Base-by-base conservation (phyloP, 1,284 basidiomycete species). In the Neolentinus lepideus region DNA sequence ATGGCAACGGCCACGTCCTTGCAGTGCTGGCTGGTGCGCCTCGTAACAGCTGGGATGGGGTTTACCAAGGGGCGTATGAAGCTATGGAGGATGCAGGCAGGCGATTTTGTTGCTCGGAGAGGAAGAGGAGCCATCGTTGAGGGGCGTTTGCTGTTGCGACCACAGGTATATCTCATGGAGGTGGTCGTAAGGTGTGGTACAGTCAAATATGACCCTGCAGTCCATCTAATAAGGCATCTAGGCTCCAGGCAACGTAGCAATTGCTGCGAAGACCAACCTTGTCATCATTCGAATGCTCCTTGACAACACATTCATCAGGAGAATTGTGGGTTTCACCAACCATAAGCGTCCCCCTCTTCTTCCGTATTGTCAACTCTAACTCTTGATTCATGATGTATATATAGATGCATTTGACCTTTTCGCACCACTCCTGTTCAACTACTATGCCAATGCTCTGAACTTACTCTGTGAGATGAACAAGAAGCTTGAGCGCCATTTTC, bases 91-190 rank as follows among this genome's bases (percentile, higher is more conserved):
- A 6, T 43, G 38, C 8, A 8, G 16, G 4, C 6, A 16, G 8
- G 8, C 6, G 16, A 6, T 43, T 43, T 21, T 16, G 16, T 21
- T 43, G 38, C 38, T 50, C 47, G 4, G 27, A 12, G 3, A 29
- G 12, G 24, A 52, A 36, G 29, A 36, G 16, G 26, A 12, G 10
- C 16, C 54, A 60, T 27, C 56, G 60, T 8, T 53, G 60, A 2
- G 60, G 59, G 1, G 10, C 22, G 3, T 62, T 55, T 43, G 51
- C 29, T 2, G 51, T 56, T 8, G 27, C 56, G 4, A 35, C 36
- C 12, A 47, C 51, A 8, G 60, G 60, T 4, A 56, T 62, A 3
- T 60, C 60, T 12, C 57, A 56, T 35, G 60, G 60, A 0, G 59
- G 59, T 9, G 60, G 60, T 2, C 57, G 58, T 24, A 58, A 21